Base-by-base conservation (phyloP, 2,329 filamentous ascomycete species). In the Fusarium luffae region DNA sequence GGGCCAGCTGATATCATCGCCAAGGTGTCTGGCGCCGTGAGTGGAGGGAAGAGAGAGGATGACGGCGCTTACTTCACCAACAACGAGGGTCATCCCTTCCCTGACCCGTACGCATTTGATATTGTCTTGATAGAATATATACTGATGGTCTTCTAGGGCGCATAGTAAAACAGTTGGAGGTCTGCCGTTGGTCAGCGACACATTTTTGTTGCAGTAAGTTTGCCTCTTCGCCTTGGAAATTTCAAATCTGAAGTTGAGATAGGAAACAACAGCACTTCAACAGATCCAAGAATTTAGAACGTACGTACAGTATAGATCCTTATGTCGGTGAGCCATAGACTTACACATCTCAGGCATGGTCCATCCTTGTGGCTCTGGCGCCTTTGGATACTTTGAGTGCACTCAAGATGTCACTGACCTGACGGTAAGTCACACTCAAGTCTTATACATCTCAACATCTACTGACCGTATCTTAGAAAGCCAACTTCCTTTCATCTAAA, bases 251-350 rank as follows among this genome's bases (percentile, higher is more conserved):
- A 56, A 28, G 7, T 21, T 5, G 7, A 19, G n/a, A 40, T 19
- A 40, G 58, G 14, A 63, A 63, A n/a, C 43, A 63, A 6, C 48
- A 63, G 23, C 30, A 34, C 6, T 63, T 63, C 13, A 63, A 63
- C 19, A 49, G 58, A 3, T 63, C 60, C 7, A 63, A 63, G 42
- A 61, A 55, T 3, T 25, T 63, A 2, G 60, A 63, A 9, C 34
- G 48, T 50, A 21, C 23, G 6, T 23, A 60, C 27, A 23, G n/a
- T n/a, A n/a, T n/a, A n/a, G n/a, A n/a, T n/a, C n/a, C n/a, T n/a
- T n/a, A n/a, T n/a, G n/a, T n/a, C n/a, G n/a, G n/a, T n/a, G n/a
- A n/a, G n/a, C n/a, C n/a, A n/a, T n/a, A n/a, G n/a, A 21, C 23
- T 23, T 23, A 60, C 27, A 23, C 1, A 25, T 16, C 1, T 4